Base-by-base conservation (phyloP, 495 filamentous ascomycete species). In the Xylona heveae region DNA sequence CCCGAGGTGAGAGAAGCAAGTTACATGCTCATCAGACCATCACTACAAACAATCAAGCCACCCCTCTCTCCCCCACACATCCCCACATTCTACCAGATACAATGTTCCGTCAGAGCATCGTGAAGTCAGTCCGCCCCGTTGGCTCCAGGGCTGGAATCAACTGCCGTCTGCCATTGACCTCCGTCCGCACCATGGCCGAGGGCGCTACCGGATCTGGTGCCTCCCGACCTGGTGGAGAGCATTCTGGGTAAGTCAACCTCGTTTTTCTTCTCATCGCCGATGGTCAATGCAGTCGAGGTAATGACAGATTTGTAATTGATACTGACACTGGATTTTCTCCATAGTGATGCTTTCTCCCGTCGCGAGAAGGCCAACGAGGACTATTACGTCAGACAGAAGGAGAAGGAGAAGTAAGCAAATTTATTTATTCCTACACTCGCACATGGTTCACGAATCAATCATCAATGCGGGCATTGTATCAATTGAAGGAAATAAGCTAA, bases 351-450 rank as follows among this genome's bases (percentile, higher is more conserved):
- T 31, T 99, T 93, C 67, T 75, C 74, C 49, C 71, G 72, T 50
- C 81, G 88, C 42, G 88, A 99, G 58, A 71, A 71, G 40, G 85
- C 85, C 38, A 63, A 61, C 48, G 88, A 99, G 57, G 71, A 78
- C 48, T 64, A 65, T 40, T 75, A 78, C 59, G 78, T 99, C 54
- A 59, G 66, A 32, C 59, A 78, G 61, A 71, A 77, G 45, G 88
- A 99, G 66, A 60, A 68, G 51, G 66, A 76, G 57, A 93, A 93
- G 78, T 71, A 69, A 31, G 48, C 74, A 49, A 35, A 51, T 49
- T 24, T 20, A 21, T 20, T 30, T 17, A 9, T 4, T 9, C 34
- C 27, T n/a, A n/a, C n/a, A n/a, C n/a, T n/a, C n/a, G n/a, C n/a
- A n/a, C n/a, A n/a, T n/a, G n/a, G n/a, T n/a, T n/a, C n/a, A n/a